A percentile compares a stretch with the other conserved stretches of the same genome.
Conservation (phyloP, 805 yeast species). For the Gaillardinia entomophila region DNA sequence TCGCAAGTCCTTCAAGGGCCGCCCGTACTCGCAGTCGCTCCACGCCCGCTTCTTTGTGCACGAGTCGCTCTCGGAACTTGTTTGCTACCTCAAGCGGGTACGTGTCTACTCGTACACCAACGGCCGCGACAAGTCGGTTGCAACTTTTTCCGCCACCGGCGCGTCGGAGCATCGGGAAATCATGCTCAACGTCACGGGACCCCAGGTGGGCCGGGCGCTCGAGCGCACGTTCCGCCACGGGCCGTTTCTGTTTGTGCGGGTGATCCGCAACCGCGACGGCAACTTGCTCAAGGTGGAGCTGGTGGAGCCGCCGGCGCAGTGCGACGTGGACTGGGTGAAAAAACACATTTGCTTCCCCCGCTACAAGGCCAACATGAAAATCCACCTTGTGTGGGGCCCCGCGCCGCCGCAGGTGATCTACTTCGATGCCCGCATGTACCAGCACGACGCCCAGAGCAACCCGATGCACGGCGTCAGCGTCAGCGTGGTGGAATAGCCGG, state of each 20-base stretch:
- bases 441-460: too few relatives aligned
- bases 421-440: background rate
- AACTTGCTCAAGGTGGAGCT: slow-evolving; percentile 33
- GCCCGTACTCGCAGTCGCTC: slow-evolving; percentile 24
- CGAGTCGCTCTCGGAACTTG: slow-evolving; percentile 12
- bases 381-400: slow-evolving; percentile 19
- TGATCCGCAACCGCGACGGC: slow-evolving; percentile 34
- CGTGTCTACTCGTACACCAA: slow-evolving; percentile 8
- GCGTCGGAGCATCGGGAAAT: background rate
- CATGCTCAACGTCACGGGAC: slow-evolving; percentile 1
- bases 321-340: slow-evolving; percentile 29
- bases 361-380: slow-evolving; percentile 40
- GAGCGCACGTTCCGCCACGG: slow-evolving; percentile 3
- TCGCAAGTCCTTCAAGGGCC: slow-evolving; percentile 15
- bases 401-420: slow-evolving; percentile 3
- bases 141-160: background rate
- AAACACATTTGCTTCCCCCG: slow-evolving; percentile 36
- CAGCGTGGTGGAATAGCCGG: too few relatives aligned
- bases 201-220: slow-evolving; percentile 1
- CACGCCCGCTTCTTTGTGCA: slow-evolving; percentile 22
- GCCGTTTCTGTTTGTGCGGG: slow-evolving; percentile 26
- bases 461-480: too few relatives aligned
- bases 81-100: slow-evolving; percentile 15
- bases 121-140: background rate
- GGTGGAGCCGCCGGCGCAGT: slow-evolving; percentile 2